Percentiles rank a stretch among this genome's conserved stretches.
Conservation (phyloP, 306 rosid species). For the Lablab purpureus region DNA sequence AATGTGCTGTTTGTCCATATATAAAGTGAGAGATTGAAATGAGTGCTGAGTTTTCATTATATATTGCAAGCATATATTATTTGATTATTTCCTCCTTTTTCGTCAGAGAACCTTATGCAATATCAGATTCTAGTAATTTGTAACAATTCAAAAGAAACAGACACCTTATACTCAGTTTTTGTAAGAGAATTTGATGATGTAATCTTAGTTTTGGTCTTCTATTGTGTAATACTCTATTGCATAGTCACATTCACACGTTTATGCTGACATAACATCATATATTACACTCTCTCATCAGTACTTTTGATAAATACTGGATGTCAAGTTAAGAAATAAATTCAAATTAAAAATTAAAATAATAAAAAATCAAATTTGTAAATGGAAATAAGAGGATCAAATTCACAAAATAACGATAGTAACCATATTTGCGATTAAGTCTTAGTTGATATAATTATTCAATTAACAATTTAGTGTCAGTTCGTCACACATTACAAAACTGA, state of each 20-base stretch:
- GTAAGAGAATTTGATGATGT: background rate
- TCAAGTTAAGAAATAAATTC: background rate
- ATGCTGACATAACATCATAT: background rate
- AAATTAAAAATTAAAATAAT: too few relatives aligned
- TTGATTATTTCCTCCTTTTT: too few relatives aligned
- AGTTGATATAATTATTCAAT: background rate
- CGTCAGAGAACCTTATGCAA: background rate
- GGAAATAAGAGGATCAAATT: background rate
- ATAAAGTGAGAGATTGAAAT: conserved; percentile 24
- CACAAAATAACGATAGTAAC: too few relatives aligned
- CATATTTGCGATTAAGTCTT: background rate
- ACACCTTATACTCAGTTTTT: too few relatives aligned
- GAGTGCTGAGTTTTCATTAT: background rate
- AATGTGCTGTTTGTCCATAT: background rate
- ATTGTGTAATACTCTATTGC: too few relatives aligned
- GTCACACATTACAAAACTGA: too few relatives aligned
- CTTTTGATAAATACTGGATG: background rate
- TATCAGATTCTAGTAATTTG: background rate
- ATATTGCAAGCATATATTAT: too few relatives aligned
- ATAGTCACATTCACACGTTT: background rate
- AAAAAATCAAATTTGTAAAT: too few relatives aligned
- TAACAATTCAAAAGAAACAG: too few relatives aligned
- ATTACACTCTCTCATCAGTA: too few relatives aligned
- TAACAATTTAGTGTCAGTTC: too few relatives aligned
- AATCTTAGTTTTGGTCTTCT: too few relatives aligned